phyloP scores from a whole-genome alignment of 441 rosid genomes.

The Erodium moschatum region DNA sequence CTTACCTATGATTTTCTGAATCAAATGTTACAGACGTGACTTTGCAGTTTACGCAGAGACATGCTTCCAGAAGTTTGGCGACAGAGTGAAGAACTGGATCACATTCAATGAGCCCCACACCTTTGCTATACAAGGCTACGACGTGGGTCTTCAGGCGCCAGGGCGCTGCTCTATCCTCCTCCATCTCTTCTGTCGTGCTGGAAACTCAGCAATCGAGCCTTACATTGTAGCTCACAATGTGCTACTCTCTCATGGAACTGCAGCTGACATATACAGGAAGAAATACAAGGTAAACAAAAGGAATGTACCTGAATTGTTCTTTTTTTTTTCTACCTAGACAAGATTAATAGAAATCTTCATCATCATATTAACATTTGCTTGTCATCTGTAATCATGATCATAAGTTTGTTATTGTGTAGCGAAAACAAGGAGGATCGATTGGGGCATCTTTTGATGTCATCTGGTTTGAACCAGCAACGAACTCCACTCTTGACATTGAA shows the following conservation, averaged over 20 bases:
- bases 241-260: slow-evolving; percentile 47
- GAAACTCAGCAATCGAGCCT: slow-evolving; percentile 65
- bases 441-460: slow-evolving; percentile 56
- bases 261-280: slow-evolving; percentile 37
- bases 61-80: slow-evolving; percentile 62
- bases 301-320: not conserved
- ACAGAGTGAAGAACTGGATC: slow-evolving; percentile 62
- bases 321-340: no score
- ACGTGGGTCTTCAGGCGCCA: slow-evolving; percentile 53
- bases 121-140: slow-evolving; percentile 53
- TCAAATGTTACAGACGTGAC: slow-evolving; percentile 36
- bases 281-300: slow-evolving; percentile 38
- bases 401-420: slow-evolving; percentile 21
- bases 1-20: not conserved
- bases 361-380: no score
- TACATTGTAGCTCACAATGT: slow-evolving; percentile 60
- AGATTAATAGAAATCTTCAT: no score
- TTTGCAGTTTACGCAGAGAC: slow-evolving; percentile 48
- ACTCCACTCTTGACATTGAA: slow-evolving; percentile 41
- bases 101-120: slow-evolving; percentile 65
- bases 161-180: slow-evolving; percentile 49
- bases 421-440: slow-evolving; percentile 47
- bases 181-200: slow-evolving; percentile 37
- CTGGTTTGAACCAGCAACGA: slow-evolving; percentile 50
- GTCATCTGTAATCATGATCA: no score